Base-by-base conservation (phyloP, 768 basidiomycete genomes). In the Tephrocybe sp. region DNA sequence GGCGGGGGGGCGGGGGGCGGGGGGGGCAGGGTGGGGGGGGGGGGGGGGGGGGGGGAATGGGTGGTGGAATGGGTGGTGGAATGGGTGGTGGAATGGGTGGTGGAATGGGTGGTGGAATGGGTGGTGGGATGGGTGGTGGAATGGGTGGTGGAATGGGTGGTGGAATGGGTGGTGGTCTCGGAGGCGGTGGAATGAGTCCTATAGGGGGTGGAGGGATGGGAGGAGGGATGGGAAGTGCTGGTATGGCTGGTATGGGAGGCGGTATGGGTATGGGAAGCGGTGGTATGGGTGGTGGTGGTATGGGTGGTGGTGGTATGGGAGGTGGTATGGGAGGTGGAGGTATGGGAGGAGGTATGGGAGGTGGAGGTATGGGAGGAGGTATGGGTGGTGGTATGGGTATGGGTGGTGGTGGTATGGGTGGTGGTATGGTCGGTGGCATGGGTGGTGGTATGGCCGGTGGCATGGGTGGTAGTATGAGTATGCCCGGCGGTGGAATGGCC, bases 191-290 rank as follows among this genome's bases (percentile, higher is more conserved):
- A n/a, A n/a, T n/a, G n/a, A n/a, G n/a, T n/a, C n/a, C n/a, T n/a
- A n/a, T n/a, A n/a, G n/a, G n/a, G n/a, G n/a, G n/a, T n/a, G n/a
- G n/a, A n/a, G n/a, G n/a, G n/a, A n/a, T n/a, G n/a, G n/a, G n/a
- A n/a, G n/a, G n/a, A n/a, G n/a, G n/a, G n/a, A n/a, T n/a, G n/a
- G n/a, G n/a, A n/a, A n/a, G n/a, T n/a, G 5, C 28, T 5, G 56
- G 60, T n/a, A n/a, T n/a, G n/a, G 63, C 63, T 20, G 63, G 62
- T 9, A 67, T 70, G 58, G 36, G 20, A 9, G 45, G 45, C 5
- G 24, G 45, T n/a, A 62, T 65, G 60, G 59, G 58, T 37, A 56
- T 62, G 54, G 54, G 58, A 12, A 46, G 48, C 32, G 54, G 46
- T 14, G 28, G 28, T 30, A 32, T 25, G 39, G 48, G 17, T 20